A percentile compares a stretch with the other conserved stretches of the same genome.
These are phyloP conservation scores for Inga laurina DNA, from an alignment of 306 rosid species.

Conservation along the genomic window DNA sequence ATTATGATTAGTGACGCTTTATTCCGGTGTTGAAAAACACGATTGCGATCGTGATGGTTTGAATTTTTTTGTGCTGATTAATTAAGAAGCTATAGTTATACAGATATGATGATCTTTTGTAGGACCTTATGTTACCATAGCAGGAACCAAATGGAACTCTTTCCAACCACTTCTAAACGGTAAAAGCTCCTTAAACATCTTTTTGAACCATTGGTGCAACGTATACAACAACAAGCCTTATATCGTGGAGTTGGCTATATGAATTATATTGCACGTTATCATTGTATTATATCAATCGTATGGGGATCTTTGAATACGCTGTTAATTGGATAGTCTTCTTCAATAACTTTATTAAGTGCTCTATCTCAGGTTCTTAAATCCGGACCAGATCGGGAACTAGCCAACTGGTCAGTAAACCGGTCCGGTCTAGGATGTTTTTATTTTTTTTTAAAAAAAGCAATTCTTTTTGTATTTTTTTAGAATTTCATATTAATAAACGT, in stretches of 20 bases:
- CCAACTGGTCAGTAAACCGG: too few relatives aligned
- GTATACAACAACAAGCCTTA: background rate
- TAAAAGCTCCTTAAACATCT: background rate
- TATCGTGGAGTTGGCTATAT: too few relatives aligned
- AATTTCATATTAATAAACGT: too few relatives aligned
- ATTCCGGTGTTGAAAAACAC: background rate
- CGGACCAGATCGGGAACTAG: too few relatives aligned
- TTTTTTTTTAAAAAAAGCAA: too few relatives aligned
- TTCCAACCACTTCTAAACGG: background rate
- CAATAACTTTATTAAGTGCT: background rate
- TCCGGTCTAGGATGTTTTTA: too few relatives aligned
- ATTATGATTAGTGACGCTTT: background rate
- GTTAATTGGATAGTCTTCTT: background rate
- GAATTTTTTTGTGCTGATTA: background rate
- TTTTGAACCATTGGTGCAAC: background rate
- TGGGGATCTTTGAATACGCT: background rate
- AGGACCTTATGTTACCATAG: conserved; percentile 15
- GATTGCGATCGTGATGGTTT: background rate
- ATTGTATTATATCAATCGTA: too few relatives aligned
- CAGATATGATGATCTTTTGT: background rate
- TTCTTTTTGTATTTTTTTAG: too few relatives aligned
- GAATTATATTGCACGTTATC: too few relatives aligned
- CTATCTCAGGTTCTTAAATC: too few relatives aligned
- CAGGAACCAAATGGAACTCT: background rate
- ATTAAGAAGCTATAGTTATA: background rate